Percentiles rank a stretch among this genome's conserved stretches.
phyloP scores from a whole-genome alignment of 2,329 filamentous ascomycete genomes.

The Fusarium euwallaceae region DNA sequence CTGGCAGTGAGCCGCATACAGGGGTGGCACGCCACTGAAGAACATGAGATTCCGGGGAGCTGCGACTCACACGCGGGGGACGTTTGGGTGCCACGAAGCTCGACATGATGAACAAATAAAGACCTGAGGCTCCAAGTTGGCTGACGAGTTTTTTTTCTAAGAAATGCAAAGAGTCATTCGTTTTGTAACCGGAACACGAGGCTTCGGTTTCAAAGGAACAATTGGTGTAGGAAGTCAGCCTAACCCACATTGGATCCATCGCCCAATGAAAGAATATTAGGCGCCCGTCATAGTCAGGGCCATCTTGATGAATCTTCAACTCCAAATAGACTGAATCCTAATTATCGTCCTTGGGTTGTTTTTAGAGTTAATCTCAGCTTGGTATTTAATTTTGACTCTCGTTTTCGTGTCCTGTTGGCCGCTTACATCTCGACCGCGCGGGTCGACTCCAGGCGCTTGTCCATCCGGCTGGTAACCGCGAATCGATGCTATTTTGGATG shows the following conservation, averaged over 20 bases:
- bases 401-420: slow-evolving; percentile 23
- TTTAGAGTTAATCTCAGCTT: not conserved
- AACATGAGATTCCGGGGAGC: not conserved
- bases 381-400: not conserved
- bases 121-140: not conserved
- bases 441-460: slow-evolving; percentile 7
- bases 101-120: not conserved
- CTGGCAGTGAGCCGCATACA: not conserved
- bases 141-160: not conserved
- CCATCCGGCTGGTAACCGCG: slow-evolving; percentile 29
- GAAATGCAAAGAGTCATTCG: not conserved
- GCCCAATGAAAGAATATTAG: not conserved
- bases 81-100: not conserved
- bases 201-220: not conserved
- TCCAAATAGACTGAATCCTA: too few species aligned
- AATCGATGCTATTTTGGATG: slow-evolving; percentile 36
- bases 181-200: not conserved
- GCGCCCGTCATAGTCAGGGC: too few species aligned
- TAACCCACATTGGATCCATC: not conserved
- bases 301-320: too few species aligned
- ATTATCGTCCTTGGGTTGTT: not conserved
- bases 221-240: too few species aligned
- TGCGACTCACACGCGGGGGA: not conserved
- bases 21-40: not conserved
- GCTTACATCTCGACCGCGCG: slow-evolving; percentile 16